phyloP scores from a whole-genome alignment of 2,329 filamentous ascomycete genomes.

The Fusarium newnesense region DNA sequence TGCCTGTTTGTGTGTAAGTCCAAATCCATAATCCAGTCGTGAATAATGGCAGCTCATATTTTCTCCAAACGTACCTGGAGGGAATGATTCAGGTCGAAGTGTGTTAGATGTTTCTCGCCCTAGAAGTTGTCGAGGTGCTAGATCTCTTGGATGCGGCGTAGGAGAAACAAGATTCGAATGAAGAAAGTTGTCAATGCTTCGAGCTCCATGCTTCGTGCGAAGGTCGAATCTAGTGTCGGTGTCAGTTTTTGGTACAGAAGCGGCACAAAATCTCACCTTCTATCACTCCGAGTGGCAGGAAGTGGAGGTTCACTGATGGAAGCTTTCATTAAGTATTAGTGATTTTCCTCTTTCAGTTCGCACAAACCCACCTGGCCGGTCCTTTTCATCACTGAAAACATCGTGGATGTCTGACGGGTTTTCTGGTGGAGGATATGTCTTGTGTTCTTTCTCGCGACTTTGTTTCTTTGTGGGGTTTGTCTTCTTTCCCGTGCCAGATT shows the following conservation, averaged over 20 bases:
- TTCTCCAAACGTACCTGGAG: constrained; percentile 18
- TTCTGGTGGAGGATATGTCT: constrained; percentile 20
- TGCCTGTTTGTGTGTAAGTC: constrained; percentile 36
- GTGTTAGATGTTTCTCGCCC: constrained; percentile 37
- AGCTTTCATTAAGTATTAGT: constrained; percentile 38
- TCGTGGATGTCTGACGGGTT: constrained; percentile 43
- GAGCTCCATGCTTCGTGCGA: constrained; percentile 49
- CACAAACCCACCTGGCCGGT: constrained; percentile 38
- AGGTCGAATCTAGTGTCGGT: constrained; percentile 45
- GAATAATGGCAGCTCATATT: background rate
- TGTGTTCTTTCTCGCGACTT: constrained; percentile 21
- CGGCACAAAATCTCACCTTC: constrained; percentile 36
- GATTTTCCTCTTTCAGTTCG: background rate
- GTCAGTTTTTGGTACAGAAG: constrained; percentile 6
- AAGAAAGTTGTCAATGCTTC: constrained; percentile 50
- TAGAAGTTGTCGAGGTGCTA: constrained; percentile 40
- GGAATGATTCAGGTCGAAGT: constrained; percentile 31
- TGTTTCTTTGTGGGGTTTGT: constrained; percentile 28
- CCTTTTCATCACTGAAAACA: constrained; percentile 47
- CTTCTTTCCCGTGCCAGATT: constrained; percentile 30
- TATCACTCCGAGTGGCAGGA: constrained; percentile 36
- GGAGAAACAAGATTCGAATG: constrained; percentile 54
- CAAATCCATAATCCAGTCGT: background rate
- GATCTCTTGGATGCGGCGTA: constrained; percentile 46
- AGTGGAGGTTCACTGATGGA: constrained; percentile 39